Percentiles rank a stretch among this genome's conserved stretches.
Evolutionary conservation across 139 green algal genomes (phyloP).

Genomic region (Coccomyxa sp.): DNA sequence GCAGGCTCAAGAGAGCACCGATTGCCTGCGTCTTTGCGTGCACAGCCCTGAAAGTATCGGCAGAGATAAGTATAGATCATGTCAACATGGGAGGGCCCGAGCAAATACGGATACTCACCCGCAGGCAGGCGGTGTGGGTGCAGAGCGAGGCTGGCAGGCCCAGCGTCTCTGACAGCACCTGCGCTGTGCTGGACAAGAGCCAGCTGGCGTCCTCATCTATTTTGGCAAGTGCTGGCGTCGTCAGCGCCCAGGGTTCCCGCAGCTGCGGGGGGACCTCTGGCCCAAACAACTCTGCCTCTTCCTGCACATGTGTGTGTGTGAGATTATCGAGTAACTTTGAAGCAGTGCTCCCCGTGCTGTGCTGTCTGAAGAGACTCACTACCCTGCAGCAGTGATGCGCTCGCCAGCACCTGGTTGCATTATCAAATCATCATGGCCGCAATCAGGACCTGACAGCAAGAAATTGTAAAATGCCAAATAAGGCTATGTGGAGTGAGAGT

Average conservation of each 20-base stretch:
- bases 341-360: too few relatives aligned
- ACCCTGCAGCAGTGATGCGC: too few relatives aligned
- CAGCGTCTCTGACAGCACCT: slow-evolving; percentile 19
- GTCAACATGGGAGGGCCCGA: not conserved
- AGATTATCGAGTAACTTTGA: too few relatives aligned
- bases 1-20: too few relatives aligned
- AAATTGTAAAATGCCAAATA: too few relatives aligned
- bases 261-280: slow-evolving; percentile 18
- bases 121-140: not conserved
- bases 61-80: not conserved
- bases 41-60: not conserved
- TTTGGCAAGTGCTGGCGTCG: slow-evolving; percentile 32
- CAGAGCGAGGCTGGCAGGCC: not conserved
- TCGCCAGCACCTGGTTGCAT: too few relatives aligned
- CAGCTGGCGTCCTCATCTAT: slow-evolving; percentile 48
- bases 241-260: slow-evolving; percentile 21
- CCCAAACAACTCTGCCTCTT: slow-evolving; percentile 45
- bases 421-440: too few relatives aligned
- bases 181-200: slow-evolving; percentile 4
- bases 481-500: too few relatives aligned
- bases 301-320: too few relatives aligned
- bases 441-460: too few relatives aligned
- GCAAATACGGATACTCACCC: not conserved
- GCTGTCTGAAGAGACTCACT: too few relatives aligned
- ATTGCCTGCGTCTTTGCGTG: too few relatives aligned